These are phyloP conservation scores for Cyclocybe aegerita DNA, from an alignment of 768 basidiomycete genomes.

Conservation along the genomic window DNA sequence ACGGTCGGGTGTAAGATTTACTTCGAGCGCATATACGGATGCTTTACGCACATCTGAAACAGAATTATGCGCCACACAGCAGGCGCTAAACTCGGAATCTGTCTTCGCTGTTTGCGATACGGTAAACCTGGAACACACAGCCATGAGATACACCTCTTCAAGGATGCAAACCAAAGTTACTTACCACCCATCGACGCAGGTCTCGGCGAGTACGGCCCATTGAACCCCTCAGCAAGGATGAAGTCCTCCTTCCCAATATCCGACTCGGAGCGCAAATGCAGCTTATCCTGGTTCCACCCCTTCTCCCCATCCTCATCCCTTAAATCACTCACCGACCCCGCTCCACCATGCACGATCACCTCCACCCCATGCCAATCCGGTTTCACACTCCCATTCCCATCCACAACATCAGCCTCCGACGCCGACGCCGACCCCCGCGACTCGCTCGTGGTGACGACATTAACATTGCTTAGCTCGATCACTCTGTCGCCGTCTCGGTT, in stretches of 20 bases:
- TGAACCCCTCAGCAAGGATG: neutral
- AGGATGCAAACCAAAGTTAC: neutral
- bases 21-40: neutral
- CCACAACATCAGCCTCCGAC: too few relatives aligned
- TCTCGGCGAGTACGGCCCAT: neutral
- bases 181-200: neutral
- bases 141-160: slow-evolving; percentile 3
- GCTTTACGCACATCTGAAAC: slow-evolving; percentile 49
- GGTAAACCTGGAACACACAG: slow-evolving; percentile 9
- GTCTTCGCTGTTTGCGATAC: slow-evolving; percentile 20
- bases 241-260: neutral
- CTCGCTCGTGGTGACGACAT: too few relatives aligned
- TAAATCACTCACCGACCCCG: neutral
- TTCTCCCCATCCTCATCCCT: neutral
- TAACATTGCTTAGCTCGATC: too few relatives aligned
- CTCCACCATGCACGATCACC: neutral
- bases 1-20: neutral
- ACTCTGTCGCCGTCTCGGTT: neutral
- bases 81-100: slow-evolving; percentile 34
- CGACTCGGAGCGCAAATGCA: neutral
- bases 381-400: neutral
- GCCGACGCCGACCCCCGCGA: too few relatives aligned
- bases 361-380: neutral
- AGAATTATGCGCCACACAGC: slow-evolving; percentile 51
- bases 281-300: neutral